Base-by-base conservation (phyloP, 441 rosid species). In the Metrosideros polymorpha region DNA sequence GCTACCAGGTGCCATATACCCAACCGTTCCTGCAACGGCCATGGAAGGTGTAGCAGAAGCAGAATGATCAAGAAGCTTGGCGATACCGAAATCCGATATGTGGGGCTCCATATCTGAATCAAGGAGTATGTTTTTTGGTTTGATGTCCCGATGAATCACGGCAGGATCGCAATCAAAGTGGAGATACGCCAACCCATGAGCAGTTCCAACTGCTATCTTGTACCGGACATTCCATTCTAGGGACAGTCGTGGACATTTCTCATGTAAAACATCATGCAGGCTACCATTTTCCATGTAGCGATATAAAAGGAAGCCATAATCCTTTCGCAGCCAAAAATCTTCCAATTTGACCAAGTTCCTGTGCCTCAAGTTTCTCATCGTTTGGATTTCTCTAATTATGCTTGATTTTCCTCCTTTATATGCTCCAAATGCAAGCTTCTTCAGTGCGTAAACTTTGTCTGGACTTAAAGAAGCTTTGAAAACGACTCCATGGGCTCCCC, bases 1-100 rank as follows among this genome's bases (percentile, higher is more conserved):
- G 29, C 55, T 89, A 94, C 97, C 98, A 83, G 98, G 98, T 82
- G 98, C 98, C 9, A 95, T 94, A 83, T 96, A 94, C 50, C 98
- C 99, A 54, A 92, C 84, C 9, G 99, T 97, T 66, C 98, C 98
- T 8, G 88, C 89, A 82, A 95, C 86, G 50, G 90, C 39, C 59
- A 24, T 59, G 47, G 97, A 91, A 42, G 90, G 87, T 25, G 91
- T 84, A 66, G 95, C 88, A 57, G 92, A 84, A 50, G 92, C 85
- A 53, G 94, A 90, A 82, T 90, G 90, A 71, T 94, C 95, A 7
- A 96, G 88, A 71, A 95, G 89, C 90, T 92, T 92, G 83, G 99
- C 96, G 9, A 95, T 93, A 45, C 98, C 98, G 42, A 97, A 97
- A 89, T 96, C 98, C 3, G 98, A 94, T 86, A 97, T 91, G 75